phyloP scores from a whole-genome alignment of 2,329 filamentous ascomycete genomes.

The Penicillium sp. region DNA sequence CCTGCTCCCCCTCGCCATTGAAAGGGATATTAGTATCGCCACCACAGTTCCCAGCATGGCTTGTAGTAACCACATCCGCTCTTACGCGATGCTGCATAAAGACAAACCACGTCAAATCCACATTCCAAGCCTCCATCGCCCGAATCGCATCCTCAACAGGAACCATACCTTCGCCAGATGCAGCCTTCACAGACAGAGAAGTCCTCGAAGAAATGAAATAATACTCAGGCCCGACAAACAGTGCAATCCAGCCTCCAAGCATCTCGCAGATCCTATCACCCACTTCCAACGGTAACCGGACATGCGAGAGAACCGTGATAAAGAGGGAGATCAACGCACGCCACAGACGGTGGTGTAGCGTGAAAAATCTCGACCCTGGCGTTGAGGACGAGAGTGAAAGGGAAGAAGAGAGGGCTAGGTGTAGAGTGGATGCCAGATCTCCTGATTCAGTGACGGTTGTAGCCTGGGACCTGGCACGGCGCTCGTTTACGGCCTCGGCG shows the following conservation, averaged over 20 bases:
- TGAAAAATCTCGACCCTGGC: constrained; percentile 33
- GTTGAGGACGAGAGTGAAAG: constrained; percentile 22
- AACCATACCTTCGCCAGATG: constrained; percentile 8
- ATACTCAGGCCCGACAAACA: constrained; percentile 36
- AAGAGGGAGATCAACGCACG: constrained; percentile 39
- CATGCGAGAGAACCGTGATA: constrained; percentile 38
- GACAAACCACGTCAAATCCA: constrained; percentile 43
- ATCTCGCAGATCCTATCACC: constrained; percentile 43
- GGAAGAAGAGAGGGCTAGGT: constrained; percentile 11
- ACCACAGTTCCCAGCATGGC: not conserved
- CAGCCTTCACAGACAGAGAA: not conserved
- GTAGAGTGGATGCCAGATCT: not conserved
- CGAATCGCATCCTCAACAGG: constrained; percentile 32
- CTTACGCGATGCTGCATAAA: constrained; percentile 28
- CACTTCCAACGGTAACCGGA: constrained; percentile 40
- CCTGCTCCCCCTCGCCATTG: constrained; percentile 10
- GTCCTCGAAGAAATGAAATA: constrained; percentile 24
- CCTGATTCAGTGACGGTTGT: constrained; percentile 2
- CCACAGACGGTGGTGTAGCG: constrained; percentile 41
- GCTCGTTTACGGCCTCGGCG: constrained; percentile 35
- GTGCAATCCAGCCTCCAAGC: constrained; percentile 36
- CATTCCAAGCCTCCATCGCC: constrained; percentile 44
- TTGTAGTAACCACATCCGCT: not conserved
- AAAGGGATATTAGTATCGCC: not conserved
- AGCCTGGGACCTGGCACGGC: constrained; percentile 25